Base-by-base conservation (phyloP, 306 rosid species). In the Trichosanthes cucumerina region DNA sequence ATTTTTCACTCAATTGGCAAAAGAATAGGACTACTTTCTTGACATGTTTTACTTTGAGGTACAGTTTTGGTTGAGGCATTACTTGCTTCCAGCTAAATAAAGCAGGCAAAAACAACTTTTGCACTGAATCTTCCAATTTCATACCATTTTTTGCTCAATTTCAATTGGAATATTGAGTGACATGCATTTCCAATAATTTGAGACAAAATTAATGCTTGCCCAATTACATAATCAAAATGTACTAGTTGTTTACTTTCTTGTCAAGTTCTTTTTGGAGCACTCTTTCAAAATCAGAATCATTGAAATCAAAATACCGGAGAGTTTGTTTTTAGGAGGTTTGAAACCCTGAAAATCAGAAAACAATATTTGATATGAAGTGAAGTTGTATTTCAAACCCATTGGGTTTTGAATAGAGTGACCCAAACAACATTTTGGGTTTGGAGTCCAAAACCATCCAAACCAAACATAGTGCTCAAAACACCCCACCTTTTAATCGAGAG, bases 61-160 rank as follows among this genome's bases (percentile, higher is more conserved):
- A 36, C 74, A 66, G 0, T 36, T 66, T 66, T 66, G 74, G 49
- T 10, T 68, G 52, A 36, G 52, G 6, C 71, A 64, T 64, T 64
- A 64, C 71, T 64, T 34, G 13, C 74, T 68, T 68, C 18, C 15
- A 38, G 16, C 74, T 41, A 68, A 39, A 39, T 68, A 68, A 68
- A 68, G 72, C 47, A 65, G 46, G 47, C 31, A 68, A 68, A 68
- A 41, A n/a, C 49, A 8, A 68, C 74, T 68, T 68, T 68, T 39
- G 74, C 39, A 68, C 50, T 68, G 33, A 68, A 68, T 36, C 74
- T 68, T n/a, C 33, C 31, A 66, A 14, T 66, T 66, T 1, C 28
- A 65, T 36, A 65, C 72, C 69, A 34, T 65, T 34, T 65, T 65
- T 4, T 24, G 33, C 71, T 34, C 71, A 34, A 5, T 64, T 64